Evolutionary conservation across 139 green algal species (phyloP).

Genomic region (Gonium pectorale): DNA sequence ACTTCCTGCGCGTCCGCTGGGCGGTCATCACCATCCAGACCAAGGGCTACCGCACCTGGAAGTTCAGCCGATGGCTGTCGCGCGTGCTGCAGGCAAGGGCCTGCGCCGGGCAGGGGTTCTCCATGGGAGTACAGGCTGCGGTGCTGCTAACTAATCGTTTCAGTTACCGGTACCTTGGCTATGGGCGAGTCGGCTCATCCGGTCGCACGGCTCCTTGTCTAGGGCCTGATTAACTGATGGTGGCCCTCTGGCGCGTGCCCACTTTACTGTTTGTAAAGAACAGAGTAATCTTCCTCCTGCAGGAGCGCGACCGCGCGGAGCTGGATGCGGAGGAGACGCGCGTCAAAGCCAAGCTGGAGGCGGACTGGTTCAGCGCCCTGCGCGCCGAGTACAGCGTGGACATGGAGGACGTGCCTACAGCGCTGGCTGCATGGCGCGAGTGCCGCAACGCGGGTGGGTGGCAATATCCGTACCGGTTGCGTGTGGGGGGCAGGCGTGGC

Average conservation of each 20-base stretch:
- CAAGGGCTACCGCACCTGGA: slow-evolving; percentile 43
- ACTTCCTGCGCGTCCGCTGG: slow-evolving; percentile 28
- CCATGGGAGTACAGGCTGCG: too few relatives aligned
- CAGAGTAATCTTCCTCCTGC: background rate
- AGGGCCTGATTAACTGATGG: too few relatives aligned
- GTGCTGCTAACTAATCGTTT: too few relatives aligned
- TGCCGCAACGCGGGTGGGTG: slow-evolving; percentile 17
- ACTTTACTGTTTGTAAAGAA: too few relatives aligned
- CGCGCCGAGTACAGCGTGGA: slow-evolving; percentile 53
- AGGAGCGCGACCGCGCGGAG: slow-evolving; percentile 19
- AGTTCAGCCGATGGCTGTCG: slow-evolving; percentile 42
- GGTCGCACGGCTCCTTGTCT: too few relatives aligned
- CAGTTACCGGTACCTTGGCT: too few relatives aligned
- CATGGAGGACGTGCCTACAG: slow-evolving; percentile 62
- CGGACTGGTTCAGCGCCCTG: slow-evolving; percentile 58
- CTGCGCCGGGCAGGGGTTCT: background rate
- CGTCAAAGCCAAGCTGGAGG: slow-evolving; percentile 54
- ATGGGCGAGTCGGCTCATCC: too few relatives aligned
- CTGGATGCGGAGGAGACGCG: slow-evolving; percentile 46
- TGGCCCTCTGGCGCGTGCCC: too few relatives aligned
- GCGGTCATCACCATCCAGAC: slow-evolving; percentile 66
- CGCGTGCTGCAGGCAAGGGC: slow-evolving; percentile 5
- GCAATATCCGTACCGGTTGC: too few relatives aligned
- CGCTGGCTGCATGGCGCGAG: slow-evolving; percentile 58
- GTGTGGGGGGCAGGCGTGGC: too few relatives aligned